Percentiles rank a stretch among this genome's conserved stretches.
Conservation (phyloP, 1,284 basidiomycete genomes). For the Ceratobasidium theobromae region DNA sequence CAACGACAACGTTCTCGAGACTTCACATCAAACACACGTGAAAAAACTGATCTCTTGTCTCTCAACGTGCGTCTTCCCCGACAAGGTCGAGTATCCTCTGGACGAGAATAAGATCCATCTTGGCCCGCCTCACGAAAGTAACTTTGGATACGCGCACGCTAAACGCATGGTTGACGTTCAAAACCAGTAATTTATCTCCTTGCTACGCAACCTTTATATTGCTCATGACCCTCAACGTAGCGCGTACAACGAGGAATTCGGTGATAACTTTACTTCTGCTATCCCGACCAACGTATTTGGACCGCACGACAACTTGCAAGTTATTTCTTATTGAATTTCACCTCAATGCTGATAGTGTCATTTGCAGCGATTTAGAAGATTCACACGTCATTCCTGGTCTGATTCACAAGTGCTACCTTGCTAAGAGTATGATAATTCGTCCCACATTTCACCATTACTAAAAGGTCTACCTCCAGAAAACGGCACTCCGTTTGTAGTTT, state of each 20-base stretch:
- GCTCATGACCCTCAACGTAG: conserved; percentile 45
- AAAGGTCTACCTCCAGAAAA: conserved; percentile 59
- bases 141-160: conserved; percentile 90
- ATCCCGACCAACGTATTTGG: conserved; percentile 94
- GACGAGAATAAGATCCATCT: conserved; percentile 85
- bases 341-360: conserved; percentile 29
- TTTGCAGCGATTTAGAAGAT: conserved; percentile 72
- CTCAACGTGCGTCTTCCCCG: conserved; percentile 87
- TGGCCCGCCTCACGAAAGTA: conserved; percentile 84
- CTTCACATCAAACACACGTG: conserved; percentile 62
- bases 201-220: not conserved
- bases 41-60: conserved; percentile 82
- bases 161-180: conserved; percentile 93
- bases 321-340: conserved; percentile 1
- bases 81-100: conserved; percentile 77
- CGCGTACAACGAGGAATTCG: conserved; percentile 89
- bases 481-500: conserved; percentile 76
- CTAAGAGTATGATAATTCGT: conserved; percentile 62
- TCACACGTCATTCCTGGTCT: conserved; percentile 89
- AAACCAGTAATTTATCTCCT: conserved; percentile 62
- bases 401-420: conserved; percentile 85
- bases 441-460: not conserved
- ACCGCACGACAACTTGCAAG: conserved; percentile 76
- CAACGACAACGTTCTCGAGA: conserved; percentile 85
- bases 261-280: conserved; percentile 86